These are phyloP conservation scores for Euphrasia arctica DNA, from an alignment of 305 asterid species.

Conservation along the genomic window DNA sequence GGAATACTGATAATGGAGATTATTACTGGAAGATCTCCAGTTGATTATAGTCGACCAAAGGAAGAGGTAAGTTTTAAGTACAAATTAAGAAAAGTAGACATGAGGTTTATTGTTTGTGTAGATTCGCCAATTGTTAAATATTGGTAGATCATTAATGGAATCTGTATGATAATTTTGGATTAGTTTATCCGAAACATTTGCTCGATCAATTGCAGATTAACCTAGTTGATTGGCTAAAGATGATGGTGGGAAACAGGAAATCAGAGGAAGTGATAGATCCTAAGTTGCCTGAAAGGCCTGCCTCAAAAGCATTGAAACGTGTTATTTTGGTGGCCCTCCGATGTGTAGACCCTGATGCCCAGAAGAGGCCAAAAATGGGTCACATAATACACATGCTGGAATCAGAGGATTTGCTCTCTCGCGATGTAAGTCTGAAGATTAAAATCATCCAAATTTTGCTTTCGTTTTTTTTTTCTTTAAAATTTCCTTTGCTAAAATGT, in stretches of 20 bases:
- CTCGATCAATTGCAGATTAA: conserved; percentile 32
- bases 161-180: not conserved
- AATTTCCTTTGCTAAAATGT: conserved; percentile 10
- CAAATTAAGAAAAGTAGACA: not conserved
- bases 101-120: not conserved
- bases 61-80: conserved; percentile 57
- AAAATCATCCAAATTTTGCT: conserved; percentile 10
- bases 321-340: conserved; percentile 46
- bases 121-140: not conserved
- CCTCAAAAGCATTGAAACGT: conserved; percentile 50
- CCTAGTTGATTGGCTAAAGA: conserved; percentile 51
- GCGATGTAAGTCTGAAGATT: conserved; percentile 32
- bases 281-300: conserved; percentile 42
- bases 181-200: not conserved
- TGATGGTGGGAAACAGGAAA: conserved; percentile 45
- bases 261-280: conserved; percentile 52
- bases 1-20: conserved; percentile 90
- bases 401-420: conserved; percentile 37
- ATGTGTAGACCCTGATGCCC: conserved; percentile 53
- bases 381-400: conserved; percentile 58
- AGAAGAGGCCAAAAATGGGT: conserved; percentile 59
- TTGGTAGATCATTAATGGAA: not conserved
- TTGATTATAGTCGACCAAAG: conserved; percentile 66
- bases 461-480: not conserved
- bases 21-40: conserved; percentile 79